These are phyloP conservation scores for Tolypocladium nubicola DNA, from an alignment of 2,329 filamentous ascomycete genomes.

Conservation along the genomic window DNA sequence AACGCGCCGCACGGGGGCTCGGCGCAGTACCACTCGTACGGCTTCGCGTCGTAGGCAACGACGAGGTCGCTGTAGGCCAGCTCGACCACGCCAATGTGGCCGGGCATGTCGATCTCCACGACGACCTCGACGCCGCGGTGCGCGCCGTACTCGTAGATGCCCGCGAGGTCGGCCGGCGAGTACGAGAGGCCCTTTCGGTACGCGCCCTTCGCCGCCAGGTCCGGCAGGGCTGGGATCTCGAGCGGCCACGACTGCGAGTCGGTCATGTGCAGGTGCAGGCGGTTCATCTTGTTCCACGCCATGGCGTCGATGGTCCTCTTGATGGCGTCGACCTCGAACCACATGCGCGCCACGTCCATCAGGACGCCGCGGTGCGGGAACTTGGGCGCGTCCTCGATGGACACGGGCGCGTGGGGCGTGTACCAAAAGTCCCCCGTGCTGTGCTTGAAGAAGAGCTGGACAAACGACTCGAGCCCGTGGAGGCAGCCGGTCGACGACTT, in stretches of 20 bases:
- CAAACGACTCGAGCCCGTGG: constrained; percentile 65
- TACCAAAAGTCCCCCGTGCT: constrained; percentile 50
- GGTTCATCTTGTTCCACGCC: constrained; percentile 74
- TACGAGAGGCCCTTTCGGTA: constrained; percentile 61
- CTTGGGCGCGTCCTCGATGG: constrained; percentile 61
- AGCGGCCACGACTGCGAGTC: constrained; percentile 82
- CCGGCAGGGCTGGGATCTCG: constrained; percentile 62
- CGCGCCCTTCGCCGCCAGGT: constrained; percentile 61
- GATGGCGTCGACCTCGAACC: constrained; percentile 56
- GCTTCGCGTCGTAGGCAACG: constrained; percentile 42
- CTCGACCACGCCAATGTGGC: constrained; percentile 45
- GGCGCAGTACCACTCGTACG: constrained; percentile 49
- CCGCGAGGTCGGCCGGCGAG: constrained; percentile 49
- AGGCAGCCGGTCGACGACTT: constrained; percentile 58
- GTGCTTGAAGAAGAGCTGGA: constrained; percentile 70
- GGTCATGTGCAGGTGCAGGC: constrained; percentile 70
- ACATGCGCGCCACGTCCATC: constrained; percentile 67
- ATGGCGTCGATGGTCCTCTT: constrained; percentile 66
- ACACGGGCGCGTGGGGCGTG: constrained; percentile 58
- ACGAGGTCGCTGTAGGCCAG: constrained; percentile 40
- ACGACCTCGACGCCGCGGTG: constrained; percentile 47
- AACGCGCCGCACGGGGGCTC: constrained; percentile 60
- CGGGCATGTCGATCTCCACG: constrained; percentile 53
- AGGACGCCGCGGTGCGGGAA: constrained; percentile 72
- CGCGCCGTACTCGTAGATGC: constrained; percentile 62